A percentile compares a stretch with the other conserved stretches of the same genome.
Evolutionary conservation across 495 filamentous ascomycete species (phyloP).

Genomic region (Neurospora africana): DNA sequence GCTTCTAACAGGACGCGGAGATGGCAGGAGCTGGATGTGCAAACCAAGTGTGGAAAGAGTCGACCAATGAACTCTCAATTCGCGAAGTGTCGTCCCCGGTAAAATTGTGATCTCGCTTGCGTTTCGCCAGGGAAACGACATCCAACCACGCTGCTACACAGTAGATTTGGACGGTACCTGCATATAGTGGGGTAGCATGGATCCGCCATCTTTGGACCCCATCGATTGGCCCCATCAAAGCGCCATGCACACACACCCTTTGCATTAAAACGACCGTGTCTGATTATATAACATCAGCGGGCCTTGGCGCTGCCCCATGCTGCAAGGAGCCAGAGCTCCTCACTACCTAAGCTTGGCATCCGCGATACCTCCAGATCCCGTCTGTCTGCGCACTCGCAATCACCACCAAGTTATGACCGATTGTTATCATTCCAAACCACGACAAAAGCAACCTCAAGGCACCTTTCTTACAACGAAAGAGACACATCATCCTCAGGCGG

Average conservation of each 20-base stretch:
- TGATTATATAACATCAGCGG: too few species aligned
- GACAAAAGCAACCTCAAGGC: too few species aligned
- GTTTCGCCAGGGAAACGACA: not conserved
- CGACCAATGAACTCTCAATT: not conserved
- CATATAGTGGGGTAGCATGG: conserved; percentile 2
- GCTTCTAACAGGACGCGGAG: not conserved
- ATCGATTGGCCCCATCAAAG: not conserved
- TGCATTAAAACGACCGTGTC: too few species aligned
- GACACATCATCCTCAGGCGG: not conserved
- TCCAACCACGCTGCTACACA: not conserved
- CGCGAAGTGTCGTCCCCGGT: not conserved
- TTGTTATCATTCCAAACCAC: too few species aligned
- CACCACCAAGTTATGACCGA: too few species aligned
- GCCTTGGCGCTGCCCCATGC: too few species aligned
- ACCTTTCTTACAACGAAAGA: too few species aligned
- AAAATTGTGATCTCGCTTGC: conserved; percentile 8
- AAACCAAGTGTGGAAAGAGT: conserved; percentile 4
- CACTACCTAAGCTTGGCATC: too few species aligned
- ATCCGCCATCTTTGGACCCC: not conserved
- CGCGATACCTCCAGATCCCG: too few species aligned
- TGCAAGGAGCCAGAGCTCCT: too few species aligned
- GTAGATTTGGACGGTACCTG: conserved; percentile 10
- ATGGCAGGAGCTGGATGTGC: not conserved
- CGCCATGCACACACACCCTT: not conserved
- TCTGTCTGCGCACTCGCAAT: too few species aligned